Evolutionary conservation across 345 rosid species (phyloP), one percentile per base, ranked within the genome.

Genomic region (Abelmoschus esculentus): DNA sequence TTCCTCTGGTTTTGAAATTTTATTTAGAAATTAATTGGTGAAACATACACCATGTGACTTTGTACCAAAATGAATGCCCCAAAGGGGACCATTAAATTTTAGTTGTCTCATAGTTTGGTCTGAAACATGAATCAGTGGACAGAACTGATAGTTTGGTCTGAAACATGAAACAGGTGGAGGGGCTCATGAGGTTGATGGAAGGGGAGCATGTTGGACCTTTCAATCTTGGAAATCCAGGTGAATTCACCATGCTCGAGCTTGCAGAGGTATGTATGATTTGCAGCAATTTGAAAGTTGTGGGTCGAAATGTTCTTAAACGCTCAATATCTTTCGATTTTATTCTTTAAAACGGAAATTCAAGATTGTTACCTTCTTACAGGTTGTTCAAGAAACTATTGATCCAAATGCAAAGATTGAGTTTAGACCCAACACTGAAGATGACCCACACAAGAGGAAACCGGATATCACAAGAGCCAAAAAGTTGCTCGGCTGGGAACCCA

Each of bases 131-230:
- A 26, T 15, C 14, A 8, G 46, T 47, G 47, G 63, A 19, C 58
- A 28, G 54, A 36, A 34, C 17, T 36, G 9, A 3, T n/a, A 13
- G 17, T 15, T 52, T 22, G 26, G 26, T 22, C 26, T 22, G 26
- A 22, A 22, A 22, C 26, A 22, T 22, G 66, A 57, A 72, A 64
- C 78, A 93, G 98, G 98, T 91, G 56, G 98, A 89, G 81, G 98
- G 96, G 75, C 80, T 93, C 72, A 91, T 93, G 93, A 91, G 98
- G 58, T 84, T 93, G 67, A 93, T 93, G 98, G 98, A 89, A 76
- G 98, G 98, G 53, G 98, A 93, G 70, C 98, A 91, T 26, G 93
- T 91, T 34, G 98, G 98, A n/a, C 97, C 97, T 53, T 95, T 95
- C 77, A 95, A 93, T 79, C 92, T 89, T 55, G 98, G 97, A 32